phyloP scores from a whole-genome alignment of 202 grass and related monocot genomes.

The Setaria italica region DNA sequence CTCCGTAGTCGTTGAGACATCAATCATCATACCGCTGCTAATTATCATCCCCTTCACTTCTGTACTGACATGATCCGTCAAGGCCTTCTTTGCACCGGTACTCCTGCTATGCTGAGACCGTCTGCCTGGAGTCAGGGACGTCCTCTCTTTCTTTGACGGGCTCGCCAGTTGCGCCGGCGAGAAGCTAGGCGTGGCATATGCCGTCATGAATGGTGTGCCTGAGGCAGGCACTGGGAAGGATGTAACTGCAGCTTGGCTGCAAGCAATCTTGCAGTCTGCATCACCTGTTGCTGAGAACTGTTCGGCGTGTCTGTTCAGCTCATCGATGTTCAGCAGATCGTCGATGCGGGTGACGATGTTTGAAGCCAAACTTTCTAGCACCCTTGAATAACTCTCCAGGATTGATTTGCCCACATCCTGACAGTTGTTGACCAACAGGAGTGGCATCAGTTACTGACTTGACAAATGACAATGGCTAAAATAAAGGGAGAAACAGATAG shows the following conservation, averaged over 20 bases:
- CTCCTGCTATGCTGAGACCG: conserved; percentile 45
- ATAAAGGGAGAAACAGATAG: neutral
- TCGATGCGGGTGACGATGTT: conserved; percentile 83
- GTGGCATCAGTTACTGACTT: neutral
- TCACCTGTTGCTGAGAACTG: conserved; percentile 44
- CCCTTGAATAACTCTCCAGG: conserved; percentile 91
- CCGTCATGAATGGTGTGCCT: conserved; percentile 72
- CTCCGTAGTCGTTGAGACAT: conserved; percentile 60
- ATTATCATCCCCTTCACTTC: conserved; percentile 60
- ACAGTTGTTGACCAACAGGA: conserved; percentile 35
- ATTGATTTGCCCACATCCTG: conserved; percentile 94
- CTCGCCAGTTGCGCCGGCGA: conserved; percentile 59
- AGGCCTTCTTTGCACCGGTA: conserved; percentile 64
- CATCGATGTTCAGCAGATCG: conserved; percentile 78
- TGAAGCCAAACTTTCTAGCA: conserved; percentile 90
- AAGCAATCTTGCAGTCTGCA: conserved; percentile 51
- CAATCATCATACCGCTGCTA: conserved; percentile 46
- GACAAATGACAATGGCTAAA: conserved; percentile 3
- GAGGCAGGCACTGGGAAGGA: conserved; percentile 75
- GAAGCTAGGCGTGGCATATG: conserved; percentile 73
- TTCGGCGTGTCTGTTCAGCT: conserved; percentile 65
- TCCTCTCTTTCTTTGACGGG: conserved; percentile 61
- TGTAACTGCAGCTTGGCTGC: conserved; percentile 53
- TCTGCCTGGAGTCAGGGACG: conserved; percentile 50
- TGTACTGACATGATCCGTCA: conserved; percentile 56